Percentiles rank a stretch among this genome's conserved stretches.
These are phyloP conservation scores for Spiromastix sp. DNA, from an alignment of 2,329 filamentous ascomycete species.

Conservation along the genomic window DNA sequence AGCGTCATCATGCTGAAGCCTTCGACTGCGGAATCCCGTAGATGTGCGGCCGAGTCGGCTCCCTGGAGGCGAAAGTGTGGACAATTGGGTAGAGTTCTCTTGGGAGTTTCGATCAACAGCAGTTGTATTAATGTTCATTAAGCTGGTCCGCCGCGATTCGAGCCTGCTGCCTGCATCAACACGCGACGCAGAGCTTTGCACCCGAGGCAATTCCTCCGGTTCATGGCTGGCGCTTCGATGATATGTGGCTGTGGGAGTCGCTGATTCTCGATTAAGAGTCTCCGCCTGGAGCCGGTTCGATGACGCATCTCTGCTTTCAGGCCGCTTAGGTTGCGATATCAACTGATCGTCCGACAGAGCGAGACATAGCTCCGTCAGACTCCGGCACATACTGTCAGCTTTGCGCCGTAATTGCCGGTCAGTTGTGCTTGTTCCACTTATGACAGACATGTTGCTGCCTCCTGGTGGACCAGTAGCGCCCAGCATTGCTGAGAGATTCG, in stretches of 20 bases:
- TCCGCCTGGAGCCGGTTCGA: slow-evolving; percentile 15
- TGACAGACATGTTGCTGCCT: slow-evolving; percentile 23
- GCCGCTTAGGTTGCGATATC: slow-evolving; percentile 15
- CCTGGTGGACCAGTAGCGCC: slow-evolving; percentile 57
- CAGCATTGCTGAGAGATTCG: slow-evolving; percentile 68
- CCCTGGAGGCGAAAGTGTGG: slow-evolving; percentile 20
- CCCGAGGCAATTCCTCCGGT: slow-evolving; percentile 20
- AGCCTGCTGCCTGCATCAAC: slow-evolving; percentile 20
- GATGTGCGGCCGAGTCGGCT: slow-evolving; percentile 32
- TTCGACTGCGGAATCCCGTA: slow-evolving; percentile 27
- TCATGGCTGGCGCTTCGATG: slow-evolving; percentile 31
- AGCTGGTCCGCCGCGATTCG: slow-evolving; percentile 31
- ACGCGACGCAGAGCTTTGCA: slow-evolving; percentile 15
- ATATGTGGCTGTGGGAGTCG: slow-evolving; percentile 20
- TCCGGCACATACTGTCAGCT: slow-evolving; percentile 85
- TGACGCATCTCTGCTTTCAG: slow-evolving; percentile 20
- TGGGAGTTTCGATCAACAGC: slow-evolving; percentile 15
- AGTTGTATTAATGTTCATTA: slow-evolving; percentile 19
- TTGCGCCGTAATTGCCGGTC: slow-evolving; percentile 84
- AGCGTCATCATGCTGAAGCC: slow-evolving; percentile 25
- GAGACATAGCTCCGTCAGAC: slow-evolving; percentile 83
- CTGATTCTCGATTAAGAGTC: slow-evolving; percentile 16
- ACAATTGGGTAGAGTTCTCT: slow-evolving; percentile 19
- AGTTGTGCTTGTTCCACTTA: slow-evolving; percentile 35
- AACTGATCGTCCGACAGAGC: slow-evolving; percentile 57